Evolutionary conservation across 192 early-diverging fungal genomes (phyloP).

Genomic region (Coemansia sp.): DNA sequence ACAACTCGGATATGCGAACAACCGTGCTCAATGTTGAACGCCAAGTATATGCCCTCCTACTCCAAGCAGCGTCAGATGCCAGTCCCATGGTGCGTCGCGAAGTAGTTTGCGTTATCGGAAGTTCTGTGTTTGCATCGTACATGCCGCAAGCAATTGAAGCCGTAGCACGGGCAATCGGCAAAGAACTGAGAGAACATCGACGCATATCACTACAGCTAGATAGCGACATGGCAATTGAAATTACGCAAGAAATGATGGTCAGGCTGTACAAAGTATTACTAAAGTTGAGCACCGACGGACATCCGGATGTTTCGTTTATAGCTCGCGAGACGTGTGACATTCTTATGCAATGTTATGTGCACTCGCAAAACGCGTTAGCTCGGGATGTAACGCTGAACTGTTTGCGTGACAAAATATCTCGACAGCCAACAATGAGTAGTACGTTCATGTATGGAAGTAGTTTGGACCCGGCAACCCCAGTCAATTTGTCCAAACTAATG

Average conservation of each 20-base stretch:
- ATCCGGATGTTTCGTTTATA: conserved; percentile 67
- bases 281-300: conserved; percentile 78
- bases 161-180: conserved; percentile 54
- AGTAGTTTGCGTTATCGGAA: conserved; percentile 75
- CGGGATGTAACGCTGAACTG: conserved; percentile 4
- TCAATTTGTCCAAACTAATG: background rate
- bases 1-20: conserved; percentile 64
- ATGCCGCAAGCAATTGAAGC: conserved; percentile 63
- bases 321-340: conserved; percentile 75
- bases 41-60: conserved; percentile 59
- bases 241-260: conserved; percentile 36
- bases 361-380: conserved; percentile 30
- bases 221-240: conserved; percentile 14
- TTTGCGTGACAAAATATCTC: background rate
- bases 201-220: background rate
- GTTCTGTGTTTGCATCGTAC: conserved; percentile 67
- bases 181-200: conserved; percentile 44
- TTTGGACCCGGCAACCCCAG: background rate
- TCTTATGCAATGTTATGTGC: conserved; percentile 52
- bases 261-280: conserved; percentile 84
- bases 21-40: conserved; percentile 71
- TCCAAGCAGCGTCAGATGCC: conserved; percentile 70
- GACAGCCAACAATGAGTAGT: background rate
- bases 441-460: background rate
- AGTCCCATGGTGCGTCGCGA: conserved; percentile 92